Conservation (phyloP, 805 yeast species). For the Metschnikowia vanudenii region DNA sequence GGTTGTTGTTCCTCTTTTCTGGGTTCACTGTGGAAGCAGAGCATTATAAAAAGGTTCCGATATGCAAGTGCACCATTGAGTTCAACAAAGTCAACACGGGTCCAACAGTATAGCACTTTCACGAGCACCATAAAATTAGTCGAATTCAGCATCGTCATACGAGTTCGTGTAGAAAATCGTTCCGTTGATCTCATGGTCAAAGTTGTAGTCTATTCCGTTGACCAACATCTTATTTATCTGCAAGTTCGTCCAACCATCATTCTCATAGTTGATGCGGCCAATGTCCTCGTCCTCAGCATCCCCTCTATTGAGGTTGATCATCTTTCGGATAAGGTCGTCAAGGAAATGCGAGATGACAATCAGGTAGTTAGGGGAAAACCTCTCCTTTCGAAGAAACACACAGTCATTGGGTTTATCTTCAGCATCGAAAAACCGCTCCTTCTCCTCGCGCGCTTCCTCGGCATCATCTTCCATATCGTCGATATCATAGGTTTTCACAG, state of each 20-base stretch:
- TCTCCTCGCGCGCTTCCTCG: constrained; percentile 13
- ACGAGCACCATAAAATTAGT: not conserved
- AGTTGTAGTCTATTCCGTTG: constrained; percentile 34
- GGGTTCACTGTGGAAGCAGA: no score
- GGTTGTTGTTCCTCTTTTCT: no score
- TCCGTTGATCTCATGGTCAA: constrained; percentile 41
- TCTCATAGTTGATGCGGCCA: constrained; percentile 25
- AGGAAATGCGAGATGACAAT: constrained; percentile 34
- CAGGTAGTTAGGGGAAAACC: constrained; percentile 18
- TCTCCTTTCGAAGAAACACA: constrained; percentile 14
- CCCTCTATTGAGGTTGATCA: constrained; percentile 39
- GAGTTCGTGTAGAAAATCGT: constrained; percentile 35
- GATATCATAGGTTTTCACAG: constrained; percentile 33
- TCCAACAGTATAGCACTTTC: no score
- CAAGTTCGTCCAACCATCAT: constrained; percentile 36
- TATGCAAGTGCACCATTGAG: no score
- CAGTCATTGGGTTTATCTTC: constrained; percentile 19
- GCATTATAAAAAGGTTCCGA: no score
- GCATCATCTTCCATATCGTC: constrained; percentile 36
- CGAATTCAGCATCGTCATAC: constrained; percentile 18
- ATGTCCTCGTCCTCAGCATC: constrained; percentile 38
- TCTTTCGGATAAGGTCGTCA: constrained; percentile 30
- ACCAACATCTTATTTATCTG: constrained; percentile 27
- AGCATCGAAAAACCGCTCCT: constrained; percentile 24
- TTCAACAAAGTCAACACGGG: no score